These are phyloP conservation scores for Mortierella sp. DNA, from an alignment of 371 early-diverging fungal genomes.

Conservation along the genomic window DNA sequence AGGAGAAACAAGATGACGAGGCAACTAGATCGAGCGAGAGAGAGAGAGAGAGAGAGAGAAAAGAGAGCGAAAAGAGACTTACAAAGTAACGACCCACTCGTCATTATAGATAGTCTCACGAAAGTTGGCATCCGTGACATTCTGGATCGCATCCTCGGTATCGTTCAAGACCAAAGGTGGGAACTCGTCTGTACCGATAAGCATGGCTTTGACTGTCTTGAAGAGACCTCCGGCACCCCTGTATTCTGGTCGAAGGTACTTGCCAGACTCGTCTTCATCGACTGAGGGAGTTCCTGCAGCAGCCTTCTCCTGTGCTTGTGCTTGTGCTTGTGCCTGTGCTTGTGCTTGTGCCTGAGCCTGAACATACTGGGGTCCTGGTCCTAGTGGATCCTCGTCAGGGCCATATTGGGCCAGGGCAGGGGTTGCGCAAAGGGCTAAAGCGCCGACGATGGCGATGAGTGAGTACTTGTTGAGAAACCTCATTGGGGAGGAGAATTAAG, in stretches of 20 bases:
- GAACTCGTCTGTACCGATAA: constrained; percentile 12
- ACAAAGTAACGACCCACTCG: constrained; percentile 51
- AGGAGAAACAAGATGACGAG: background rate
- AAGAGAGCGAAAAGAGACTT: constrained; percentile 11
- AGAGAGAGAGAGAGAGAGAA: background rate
- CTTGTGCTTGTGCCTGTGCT: no score
- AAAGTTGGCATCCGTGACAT: constrained; percentile 46
- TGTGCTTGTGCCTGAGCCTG: no score
- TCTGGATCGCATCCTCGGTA: constrained; percentile 15
- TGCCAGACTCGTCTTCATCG: background rate
- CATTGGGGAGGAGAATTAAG: constrained; percentile 7
- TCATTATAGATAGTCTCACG: constrained; percentile 30
- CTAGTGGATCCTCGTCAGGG: constrained; percentile 6
- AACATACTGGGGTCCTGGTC: no score
- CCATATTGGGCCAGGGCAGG: constrained; percentile 38
- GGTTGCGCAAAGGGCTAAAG: constrained; percentile 28
- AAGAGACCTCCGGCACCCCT: background rate
- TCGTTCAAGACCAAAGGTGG: constrained; percentile 19
- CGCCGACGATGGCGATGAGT: constrained; percentile 24
- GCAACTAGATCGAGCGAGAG: no score
- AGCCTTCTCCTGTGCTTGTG: background rate
- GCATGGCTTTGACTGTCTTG: constrained; percentile 18
- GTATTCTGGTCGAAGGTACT: no score
- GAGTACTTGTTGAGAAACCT: constrained; percentile 41
- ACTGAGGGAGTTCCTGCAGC: background rate